Evolutionary conservation across 2,329 filamentous ascomycete genomes (phyloP).

Genomic region (Lecanicillium sp.): DNA sequence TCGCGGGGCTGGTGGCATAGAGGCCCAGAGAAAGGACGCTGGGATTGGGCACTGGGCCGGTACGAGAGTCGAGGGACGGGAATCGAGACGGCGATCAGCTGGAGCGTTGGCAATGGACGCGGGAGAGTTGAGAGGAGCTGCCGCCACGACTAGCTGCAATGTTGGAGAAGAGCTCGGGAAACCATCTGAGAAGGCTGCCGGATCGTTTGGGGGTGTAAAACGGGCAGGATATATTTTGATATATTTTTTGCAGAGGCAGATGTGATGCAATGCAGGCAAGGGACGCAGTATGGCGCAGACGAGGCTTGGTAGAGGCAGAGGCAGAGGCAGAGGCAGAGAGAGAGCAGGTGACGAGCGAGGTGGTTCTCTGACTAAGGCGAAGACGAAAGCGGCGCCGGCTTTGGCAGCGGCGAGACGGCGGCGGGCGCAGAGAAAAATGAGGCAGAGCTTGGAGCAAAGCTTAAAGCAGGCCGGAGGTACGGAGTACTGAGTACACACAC

Average conservation of each 20-base stretch:
- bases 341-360: slow-evolving; percentile 8
- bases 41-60: not conserved
- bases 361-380: slow-evolving; percentile 8
- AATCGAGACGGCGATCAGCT: not conserved
- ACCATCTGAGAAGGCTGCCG: slow-evolving; percentile 6
- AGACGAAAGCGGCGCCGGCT: not conserved
- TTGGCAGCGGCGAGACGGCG: not conserved
- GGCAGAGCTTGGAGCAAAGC: not conserved
- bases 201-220: no score
- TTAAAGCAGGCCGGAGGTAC: slow-evolving; percentile 1
- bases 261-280: no score
- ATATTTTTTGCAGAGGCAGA: no score
- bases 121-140: not conserved
- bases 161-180: slow-evolving; percentile 1
- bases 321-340: not conserved
- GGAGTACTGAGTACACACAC: not conserved
- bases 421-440: slow-evolving; percentile 1
- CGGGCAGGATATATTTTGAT: no score
- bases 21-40: not conserved
- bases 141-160: slow-evolving; percentile 9
- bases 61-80: not conserved
- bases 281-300: no score
- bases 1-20: slow-evolving; percentile 1
- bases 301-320: not conserved
- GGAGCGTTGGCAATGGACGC: slow-evolving; percentile 2